phyloP scores from a whole-genome alignment of 305 asterid genomes.

The Salvia sclarea region DNA sequence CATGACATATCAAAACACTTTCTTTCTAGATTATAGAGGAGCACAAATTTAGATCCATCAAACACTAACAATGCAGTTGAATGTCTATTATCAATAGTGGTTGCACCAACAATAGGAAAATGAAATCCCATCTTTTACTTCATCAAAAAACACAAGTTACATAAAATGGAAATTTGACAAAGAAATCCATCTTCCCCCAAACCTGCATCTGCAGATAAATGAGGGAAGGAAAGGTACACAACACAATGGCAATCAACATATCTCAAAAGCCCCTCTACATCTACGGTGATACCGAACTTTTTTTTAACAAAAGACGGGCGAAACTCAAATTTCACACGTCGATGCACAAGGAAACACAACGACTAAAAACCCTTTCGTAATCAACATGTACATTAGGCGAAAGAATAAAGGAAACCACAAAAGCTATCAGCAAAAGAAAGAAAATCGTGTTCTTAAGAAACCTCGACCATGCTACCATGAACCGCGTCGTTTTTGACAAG shows the following conservation, averaged over 20 bases:
- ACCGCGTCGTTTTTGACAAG: constrained; percentile 46
- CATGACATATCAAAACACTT: background rate
- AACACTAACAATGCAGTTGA: constrained; percentile 26
- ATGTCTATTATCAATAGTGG: constrained; percentile 36
- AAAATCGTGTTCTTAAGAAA: constrained; percentile 25
- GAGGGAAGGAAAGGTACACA: background rate
- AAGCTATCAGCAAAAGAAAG: too few species aligned
- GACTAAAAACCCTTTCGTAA: constrained; percentile 12
- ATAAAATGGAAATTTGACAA: constrained; percentile 25
- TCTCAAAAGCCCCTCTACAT: constrained; percentile 22
- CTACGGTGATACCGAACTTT: constrained; percentile 2
- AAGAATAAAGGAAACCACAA: background rate
- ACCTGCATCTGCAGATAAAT: background rate
- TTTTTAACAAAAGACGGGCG: background rate
- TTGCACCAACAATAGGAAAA: constrained; percentile 51
- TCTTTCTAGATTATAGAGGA: background rate
- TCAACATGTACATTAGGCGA: constrained; percentile 5
- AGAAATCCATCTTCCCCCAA: constrained; percentile 35
- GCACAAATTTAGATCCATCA: background rate
- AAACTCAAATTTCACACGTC: constrained; percentile 7
- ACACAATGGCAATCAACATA: constrained; percentile 21
- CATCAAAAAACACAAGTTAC: constrained; percentile 33
- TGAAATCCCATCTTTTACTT: constrained; percentile 49
- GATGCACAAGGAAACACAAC: constrained; percentile 22
- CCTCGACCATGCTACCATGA: constrained; percentile 36